Percentiles rank a stretch among this genome's conserved stretches.
These are phyloP conservation scores for Clarireedia hainanense DNA, from an alignment of 2,329 filamentous ascomycete species.

Conservation along the genomic window DNA sequence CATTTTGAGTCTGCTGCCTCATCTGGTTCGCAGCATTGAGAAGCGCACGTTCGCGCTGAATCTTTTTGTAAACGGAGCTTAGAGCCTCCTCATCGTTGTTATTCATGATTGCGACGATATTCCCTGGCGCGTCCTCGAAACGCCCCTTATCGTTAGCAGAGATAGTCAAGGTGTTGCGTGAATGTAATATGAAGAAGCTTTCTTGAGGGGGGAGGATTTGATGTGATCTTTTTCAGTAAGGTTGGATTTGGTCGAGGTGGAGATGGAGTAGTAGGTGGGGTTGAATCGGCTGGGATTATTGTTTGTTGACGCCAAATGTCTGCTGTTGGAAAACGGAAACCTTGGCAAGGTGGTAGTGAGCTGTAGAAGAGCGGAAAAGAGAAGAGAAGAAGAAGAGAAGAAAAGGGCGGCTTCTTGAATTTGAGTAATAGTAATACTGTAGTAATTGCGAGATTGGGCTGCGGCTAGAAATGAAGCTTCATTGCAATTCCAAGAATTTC, in stretches of 20 bases:
- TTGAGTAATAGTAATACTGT: too few relatives aligned
- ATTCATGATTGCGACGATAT: conserved; percentile 36
- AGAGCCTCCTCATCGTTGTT: conserved; percentile 57
- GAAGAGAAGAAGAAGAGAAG: too few relatives aligned
- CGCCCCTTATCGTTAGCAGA: background rate
- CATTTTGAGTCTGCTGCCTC: conserved; percentile 93
- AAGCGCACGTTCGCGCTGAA: conserved; percentile 91
- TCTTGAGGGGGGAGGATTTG: background rate
- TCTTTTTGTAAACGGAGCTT: conserved; percentile 88
- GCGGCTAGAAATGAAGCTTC: too few relatives aligned
- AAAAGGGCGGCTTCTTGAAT: too few relatives aligned
- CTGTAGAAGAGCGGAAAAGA: background rate
- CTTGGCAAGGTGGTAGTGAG: conserved; percentile 4
- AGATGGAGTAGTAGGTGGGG: conserved; percentile 7
- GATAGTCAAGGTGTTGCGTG: background rate
- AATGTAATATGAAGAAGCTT: background rate
- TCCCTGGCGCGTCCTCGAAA: background rate
- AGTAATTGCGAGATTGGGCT: too few relatives aligned
- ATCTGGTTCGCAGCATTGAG: conserved; percentile 92
- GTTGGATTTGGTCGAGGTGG: conserved; percentile 8
- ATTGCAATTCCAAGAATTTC: too few relatives aligned
- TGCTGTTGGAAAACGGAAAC: conserved; percentile 2
- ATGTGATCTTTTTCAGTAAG: conserved; percentile 1
- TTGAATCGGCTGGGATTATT: conserved; percentile 8
- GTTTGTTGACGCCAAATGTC: conserved; percentile 9